These are phyloP conservation scores for Globisporangium spinosum DNA, from an alignment of 352 stramenopile genomes.

Conservation along the genomic window DNA sequence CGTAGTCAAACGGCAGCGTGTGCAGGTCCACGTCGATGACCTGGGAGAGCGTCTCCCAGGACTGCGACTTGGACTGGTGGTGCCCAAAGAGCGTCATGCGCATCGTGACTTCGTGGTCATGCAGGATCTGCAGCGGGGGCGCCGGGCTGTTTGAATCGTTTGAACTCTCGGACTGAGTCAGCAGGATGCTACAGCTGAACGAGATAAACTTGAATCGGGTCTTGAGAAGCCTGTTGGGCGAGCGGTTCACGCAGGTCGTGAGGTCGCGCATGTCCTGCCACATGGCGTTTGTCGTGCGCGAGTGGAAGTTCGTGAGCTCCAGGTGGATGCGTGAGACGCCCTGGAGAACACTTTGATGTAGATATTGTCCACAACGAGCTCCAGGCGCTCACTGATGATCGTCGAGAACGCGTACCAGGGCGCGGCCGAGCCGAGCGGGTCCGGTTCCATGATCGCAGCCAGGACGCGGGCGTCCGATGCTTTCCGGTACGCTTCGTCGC, in stretches of 20 bases:
- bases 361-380: constrained; percentile 48
- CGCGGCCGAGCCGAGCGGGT: constrained; percentile 59
- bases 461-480: constrained; percentile 29
- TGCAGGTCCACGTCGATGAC: constrained; percentile 61
- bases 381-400: constrained; percentile 47
- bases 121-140: constrained; percentile 28
- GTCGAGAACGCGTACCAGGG: constrained; percentile 54
- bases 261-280: constrained; percentile 68
- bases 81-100: constrained; percentile 57
- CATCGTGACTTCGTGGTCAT: constrained; percentile 42
- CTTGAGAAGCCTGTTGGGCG: constrained; percentile 55
- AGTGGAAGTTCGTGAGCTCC: constrained; percentile 38
- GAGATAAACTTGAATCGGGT: constrained; percentile 67
- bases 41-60: constrained; percentile 49
- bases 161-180: constrained; percentile 17
- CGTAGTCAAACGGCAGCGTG: constrained; percentile 39
- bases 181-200: constrained; percentile 38
- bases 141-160: neutral
- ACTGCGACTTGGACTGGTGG: constrained; percentile 29
- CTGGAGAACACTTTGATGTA: constrained; percentile 46
- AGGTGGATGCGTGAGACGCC: constrained; percentile 34
- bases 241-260: constrained; percentile 49
- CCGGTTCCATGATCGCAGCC: constrained; percentile 41
- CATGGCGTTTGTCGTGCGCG: constrained; percentile 55
- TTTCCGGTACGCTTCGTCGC: constrained; percentile 36